These are phyloP conservation scores for Cyberlindnera maclurae DNA, from an alignment of 805 yeast species.

Conservation along the genomic window DNA sequence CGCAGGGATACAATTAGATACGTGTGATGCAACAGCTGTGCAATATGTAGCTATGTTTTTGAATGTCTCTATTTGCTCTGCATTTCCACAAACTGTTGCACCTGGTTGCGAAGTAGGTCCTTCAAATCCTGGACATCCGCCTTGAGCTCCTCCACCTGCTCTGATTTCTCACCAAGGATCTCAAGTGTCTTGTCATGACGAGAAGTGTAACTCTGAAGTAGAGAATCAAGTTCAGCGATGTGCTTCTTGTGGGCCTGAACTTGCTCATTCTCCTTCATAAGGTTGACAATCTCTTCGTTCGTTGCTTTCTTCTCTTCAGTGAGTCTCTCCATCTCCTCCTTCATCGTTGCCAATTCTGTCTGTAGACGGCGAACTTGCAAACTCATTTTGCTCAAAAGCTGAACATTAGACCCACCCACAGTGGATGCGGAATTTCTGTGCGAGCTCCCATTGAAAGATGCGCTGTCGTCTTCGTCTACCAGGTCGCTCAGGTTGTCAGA, in stretches of 20 bases:
- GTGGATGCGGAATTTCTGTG: constrained; percentile 5
- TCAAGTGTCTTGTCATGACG: constrained; percentile 55
- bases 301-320: constrained; percentile 54
- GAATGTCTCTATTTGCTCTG: constrained; percentile 28
- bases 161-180: constrained; percentile 81
- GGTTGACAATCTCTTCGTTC: constrained; percentile 56
- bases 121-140: constrained; percentile 90
- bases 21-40: neutral
- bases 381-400: constrained; percentile 67
- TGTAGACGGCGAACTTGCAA: constrained; percentile 74
- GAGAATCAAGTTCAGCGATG: constrained; percentile 32
- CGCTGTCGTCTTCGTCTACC: constrained; percentile 3
- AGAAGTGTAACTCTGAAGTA: constrained; percentile 16
- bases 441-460: constrained; percentile 9
- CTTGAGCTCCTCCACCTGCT: constrained; percentile 71
- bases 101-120: constrained; percentile 75
- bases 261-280: constrained; percentile 49
- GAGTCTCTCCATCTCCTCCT: constrained; percentile 53
- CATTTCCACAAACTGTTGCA: constrained; percentile 74
- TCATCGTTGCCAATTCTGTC: constrained; percentile 59
- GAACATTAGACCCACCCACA: constrained; percentile 37
- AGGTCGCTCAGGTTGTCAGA: constrained; percentile 4
- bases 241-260: constrained; percentile 29
- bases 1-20: constrained; percentile 53
- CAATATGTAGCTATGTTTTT: neutral